These are phyloP conservation scores for Gossypium raimondii DNA, from an alignment of 345 rosid species.

Conservation along the genomic window DNA sequence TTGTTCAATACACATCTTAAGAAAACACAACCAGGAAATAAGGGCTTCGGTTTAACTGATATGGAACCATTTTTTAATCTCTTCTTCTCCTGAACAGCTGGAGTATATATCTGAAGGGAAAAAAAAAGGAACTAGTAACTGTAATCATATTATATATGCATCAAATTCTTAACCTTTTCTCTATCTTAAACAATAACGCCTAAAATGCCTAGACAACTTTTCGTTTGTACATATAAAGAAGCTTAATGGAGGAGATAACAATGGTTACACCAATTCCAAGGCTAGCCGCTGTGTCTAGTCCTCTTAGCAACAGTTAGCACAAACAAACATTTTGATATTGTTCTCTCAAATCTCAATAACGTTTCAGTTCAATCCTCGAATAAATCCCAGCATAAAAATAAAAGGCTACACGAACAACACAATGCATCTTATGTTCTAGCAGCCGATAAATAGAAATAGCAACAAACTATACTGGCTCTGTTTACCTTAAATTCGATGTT, in stretches of 20 bases:
- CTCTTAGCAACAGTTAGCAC: not conserved
- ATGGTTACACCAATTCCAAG: not conserved
- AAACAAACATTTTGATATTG: not conserved
- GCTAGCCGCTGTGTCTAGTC: not conserved
- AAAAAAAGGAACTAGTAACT: slow-evolving; percentile 6
- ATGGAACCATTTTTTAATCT: slow-evolving; percentile 61
- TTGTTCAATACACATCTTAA: slow-evolving; percentile 69
- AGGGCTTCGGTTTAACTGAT: slow-evolving; percentile 59
- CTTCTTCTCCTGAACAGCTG: slow-evolving; percentile 61
- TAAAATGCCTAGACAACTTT: not conserved
- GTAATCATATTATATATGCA: not conserved
- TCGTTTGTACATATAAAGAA: not conserved
- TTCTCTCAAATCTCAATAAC: not conserved
- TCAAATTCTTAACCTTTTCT: not conserved
- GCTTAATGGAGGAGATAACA: not conserved
- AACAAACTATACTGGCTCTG: not conserved
- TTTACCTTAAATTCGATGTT: slow-evolving; percentile 61
- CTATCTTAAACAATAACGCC: not conserved
- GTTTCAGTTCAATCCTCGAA: not conserved
- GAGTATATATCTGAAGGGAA: slow-evolving; percentile 64
- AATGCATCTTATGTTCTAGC: not conserved
- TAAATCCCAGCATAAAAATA: not conserved
- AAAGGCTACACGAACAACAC: not conserved
- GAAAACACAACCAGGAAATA: slow-evolving; percentile 79
- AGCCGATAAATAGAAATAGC: not conserved